Percentiles rank a stretch among this genome's conserved stretches.
These are phyloP conservation scores for Epichloe amarillans DNA, from an alignment of 2,329 filamentous ascomycete genomes.

Conservation along the genomic window DNA sequence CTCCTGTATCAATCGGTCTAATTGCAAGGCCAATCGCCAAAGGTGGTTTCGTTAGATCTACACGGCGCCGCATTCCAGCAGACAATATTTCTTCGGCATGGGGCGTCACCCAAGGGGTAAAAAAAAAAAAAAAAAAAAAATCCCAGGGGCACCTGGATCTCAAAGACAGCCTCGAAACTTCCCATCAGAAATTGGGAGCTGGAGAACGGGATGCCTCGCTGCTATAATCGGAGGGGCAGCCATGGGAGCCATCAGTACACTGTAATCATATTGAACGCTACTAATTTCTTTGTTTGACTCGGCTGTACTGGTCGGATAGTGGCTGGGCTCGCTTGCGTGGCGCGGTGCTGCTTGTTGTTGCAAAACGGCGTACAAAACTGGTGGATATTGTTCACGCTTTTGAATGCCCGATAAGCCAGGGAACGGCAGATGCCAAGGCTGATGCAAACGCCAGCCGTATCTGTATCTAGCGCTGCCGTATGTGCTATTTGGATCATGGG, in stretches of 20 bases:
- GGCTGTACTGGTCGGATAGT: neutral
- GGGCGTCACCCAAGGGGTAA: too few relatives aligned
- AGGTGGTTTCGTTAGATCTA: neutral
- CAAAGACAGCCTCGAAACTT: neutral
- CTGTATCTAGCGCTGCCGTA: neutral
- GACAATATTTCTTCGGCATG: neutral
- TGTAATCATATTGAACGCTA: slow-evolving; percentile 5
- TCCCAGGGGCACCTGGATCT: neutral
- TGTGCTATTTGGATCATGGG: slow-evolving; percentile 3
- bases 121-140: neutral
- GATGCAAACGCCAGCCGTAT: neutral
- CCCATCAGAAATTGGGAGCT: neutral
- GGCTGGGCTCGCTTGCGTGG: neutral
- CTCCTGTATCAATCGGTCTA: slow-evolving; percentile 66
- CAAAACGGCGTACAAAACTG: neutral
- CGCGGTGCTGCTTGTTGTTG: neutral
- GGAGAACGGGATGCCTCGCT: neutral
- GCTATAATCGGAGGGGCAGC: neutral
- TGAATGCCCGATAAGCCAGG: neutral
- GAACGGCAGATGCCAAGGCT: neutral
- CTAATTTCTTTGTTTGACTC: neutral
- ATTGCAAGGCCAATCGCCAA: slow-evolving; percentile 4
- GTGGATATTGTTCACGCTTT: neutral
- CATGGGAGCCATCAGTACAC: neutral
- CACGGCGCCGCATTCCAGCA: neutral